Evolutionary conservation across 208 protist species (phyloP).

Genomic region (Leishmania gerbilli): DNA sequence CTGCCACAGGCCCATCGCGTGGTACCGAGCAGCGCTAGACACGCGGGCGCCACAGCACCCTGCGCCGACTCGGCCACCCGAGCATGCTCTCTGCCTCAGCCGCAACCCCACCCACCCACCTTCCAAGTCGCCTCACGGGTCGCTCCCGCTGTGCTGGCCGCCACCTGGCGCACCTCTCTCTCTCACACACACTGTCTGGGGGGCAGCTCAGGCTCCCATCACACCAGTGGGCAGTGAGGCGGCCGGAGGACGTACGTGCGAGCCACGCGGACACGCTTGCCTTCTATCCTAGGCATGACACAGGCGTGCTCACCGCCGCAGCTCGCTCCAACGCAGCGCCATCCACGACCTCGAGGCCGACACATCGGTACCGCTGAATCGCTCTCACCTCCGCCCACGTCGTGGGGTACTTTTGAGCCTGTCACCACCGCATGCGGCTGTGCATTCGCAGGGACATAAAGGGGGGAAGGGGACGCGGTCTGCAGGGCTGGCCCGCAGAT

Average conservation of each 20-base stretch:
- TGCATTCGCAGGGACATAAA: not conserved
- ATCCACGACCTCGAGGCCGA: not conserved
- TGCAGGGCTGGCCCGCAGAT: too few species aligned
- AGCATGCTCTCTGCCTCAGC: too few species aligned
- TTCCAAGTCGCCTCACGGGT: too few species aligned
- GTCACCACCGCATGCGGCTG: too few species aligned
- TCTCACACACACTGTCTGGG: not conserved
- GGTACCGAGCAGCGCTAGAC: too few species aligned
- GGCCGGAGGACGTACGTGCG: too few species aligned
- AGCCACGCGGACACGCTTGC: not conserved
- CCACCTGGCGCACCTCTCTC: not conserved
- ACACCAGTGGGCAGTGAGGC: not conserved
- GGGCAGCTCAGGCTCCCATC: not conserved
- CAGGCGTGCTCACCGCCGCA: not conserved
- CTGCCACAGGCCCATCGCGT: too few species aligned
- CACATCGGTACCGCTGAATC: not conserved
- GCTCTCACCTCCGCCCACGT: not conserved
- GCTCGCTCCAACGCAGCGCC: not conserved
- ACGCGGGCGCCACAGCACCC: not conserved
- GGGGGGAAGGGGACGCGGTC: too few species aligned
- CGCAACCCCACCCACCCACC: too few species aligned
- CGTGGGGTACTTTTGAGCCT: not conserved
- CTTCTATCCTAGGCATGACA: not conserved
- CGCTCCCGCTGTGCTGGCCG: too few species aligned
- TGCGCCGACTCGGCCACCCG: too few species aligned